phyloP scores from a whole-genome alignment of 163 green algal genomes.

The Scenedesmus sp. region DNA sequence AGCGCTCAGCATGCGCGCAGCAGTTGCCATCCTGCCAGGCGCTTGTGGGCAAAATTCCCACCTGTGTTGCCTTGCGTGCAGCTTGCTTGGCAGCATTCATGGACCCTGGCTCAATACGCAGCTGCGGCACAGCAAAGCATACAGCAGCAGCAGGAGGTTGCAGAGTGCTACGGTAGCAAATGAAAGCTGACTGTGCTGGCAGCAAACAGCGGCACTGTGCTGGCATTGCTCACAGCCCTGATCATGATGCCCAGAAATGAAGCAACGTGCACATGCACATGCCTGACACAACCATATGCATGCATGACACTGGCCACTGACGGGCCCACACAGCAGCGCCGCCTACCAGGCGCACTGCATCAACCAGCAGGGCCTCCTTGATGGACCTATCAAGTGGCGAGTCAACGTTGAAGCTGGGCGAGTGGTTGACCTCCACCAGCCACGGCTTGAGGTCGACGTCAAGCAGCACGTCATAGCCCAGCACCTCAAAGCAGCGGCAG shows the following conservation, averaged over 20 bases:
- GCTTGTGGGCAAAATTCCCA: not conserved
- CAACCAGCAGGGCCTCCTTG: slow-evolving; percentile 44
- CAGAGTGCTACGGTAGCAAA: not conserved
- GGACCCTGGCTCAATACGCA: slow-evolving; percentile 4
- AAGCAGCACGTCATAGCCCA: slow-evolving; percentile 86
- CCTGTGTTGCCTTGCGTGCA: not conserved
- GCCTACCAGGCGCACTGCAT: slow-evolving; percentile 19
- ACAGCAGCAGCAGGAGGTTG: not conserved
- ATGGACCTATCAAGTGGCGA: slow-evolving; percentile 71
- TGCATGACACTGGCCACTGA: too few relatives aligned
- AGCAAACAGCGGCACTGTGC: not conserved
- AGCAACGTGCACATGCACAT: too few relatives aligned
- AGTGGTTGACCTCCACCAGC: slow-evolving; percentile 94
- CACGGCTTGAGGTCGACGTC: slow-evolving; percentile 79
- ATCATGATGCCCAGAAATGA: too few relatives aligned
- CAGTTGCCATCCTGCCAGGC: not conserved
- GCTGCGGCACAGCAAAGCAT: not conserved
- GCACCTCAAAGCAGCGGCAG: slow-evolving; percentile 69
- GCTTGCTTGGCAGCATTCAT: slow-evolving; percentile 35
- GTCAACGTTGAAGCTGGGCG: slow-evolving; percentile 84
- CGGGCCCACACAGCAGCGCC: too few relatives aligned
- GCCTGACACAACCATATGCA: too few relatives aligned
- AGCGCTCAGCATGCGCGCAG: too few relatives aligned
- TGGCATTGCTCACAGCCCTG: not conserved
- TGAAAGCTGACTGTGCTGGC: not conserved